Evolutionary conservation across 768 basidiomycete species (phyloP).

Genomic region (Kwoniella sp.): DNA sequence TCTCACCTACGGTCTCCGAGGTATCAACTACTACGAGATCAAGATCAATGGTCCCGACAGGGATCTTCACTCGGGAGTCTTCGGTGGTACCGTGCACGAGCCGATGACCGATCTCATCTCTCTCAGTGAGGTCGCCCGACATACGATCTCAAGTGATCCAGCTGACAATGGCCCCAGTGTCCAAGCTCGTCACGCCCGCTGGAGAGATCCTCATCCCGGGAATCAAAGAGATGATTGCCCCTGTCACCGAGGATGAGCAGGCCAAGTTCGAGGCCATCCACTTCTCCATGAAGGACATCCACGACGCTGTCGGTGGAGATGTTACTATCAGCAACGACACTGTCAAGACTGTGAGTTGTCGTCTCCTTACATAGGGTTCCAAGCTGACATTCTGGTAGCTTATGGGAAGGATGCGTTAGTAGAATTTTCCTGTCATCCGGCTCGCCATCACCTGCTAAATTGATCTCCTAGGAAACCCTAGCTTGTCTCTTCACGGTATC

Average conservation of each 20-base stretch:
- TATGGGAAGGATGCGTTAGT: conserved; percentile 84
- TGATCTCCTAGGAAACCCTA: conserved; percentile 55
- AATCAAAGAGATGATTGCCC: conserved; percentile 75
- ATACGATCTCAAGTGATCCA: neutral
- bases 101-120: conserved; percentile 90
- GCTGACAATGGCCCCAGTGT: conserved; percentile 53
- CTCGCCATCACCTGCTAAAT: neutral
- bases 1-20: conserved; percentile 79
- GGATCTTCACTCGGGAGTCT: conserved; percentile 79
- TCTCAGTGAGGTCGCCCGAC: conserved; percentile 52
- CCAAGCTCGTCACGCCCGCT: conserved; percentile 70
- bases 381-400: too few species aligned
- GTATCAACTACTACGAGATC: conserved; percentile 79
- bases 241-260: conserved; percentile 69
- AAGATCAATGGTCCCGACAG: conserved; percentile 75
- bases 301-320: conserved; percentile 67
- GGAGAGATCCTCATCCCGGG: conserved; percentile 88
- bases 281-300: conserved; percentile 63
- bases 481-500: conserved; percentile 88
- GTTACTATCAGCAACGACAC: conserved; percentile 75
- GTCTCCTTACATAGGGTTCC: too few species aligned
- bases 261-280: conserved; percentile 70
- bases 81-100: conserved; percentile 52
- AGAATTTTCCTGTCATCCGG: too few species aligned
- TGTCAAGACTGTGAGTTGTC: conserved; percentile 53